These are phyloP conservation scores for Moricandia moricandioides DNA, from an alignment of 345 rosid species.

Conservation along the genomic window DNA sequence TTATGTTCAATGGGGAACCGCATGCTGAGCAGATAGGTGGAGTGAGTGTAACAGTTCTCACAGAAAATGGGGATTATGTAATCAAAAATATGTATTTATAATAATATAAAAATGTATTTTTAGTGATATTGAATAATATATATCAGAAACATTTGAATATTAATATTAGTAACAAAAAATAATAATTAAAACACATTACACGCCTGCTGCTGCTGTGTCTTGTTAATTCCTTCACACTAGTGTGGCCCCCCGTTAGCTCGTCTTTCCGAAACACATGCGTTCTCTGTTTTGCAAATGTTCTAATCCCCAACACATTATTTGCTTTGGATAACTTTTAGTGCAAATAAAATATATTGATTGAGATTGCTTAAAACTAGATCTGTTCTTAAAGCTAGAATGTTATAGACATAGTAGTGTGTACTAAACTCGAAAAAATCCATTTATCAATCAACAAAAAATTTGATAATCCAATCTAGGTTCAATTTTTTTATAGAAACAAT, in stretches of 20 bases:
- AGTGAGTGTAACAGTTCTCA: constrained; percentile 1
- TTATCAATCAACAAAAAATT: not conserved
- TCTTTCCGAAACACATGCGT: constrained; percentile 34
- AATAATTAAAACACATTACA: constrained; percentile 26
- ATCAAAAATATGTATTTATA: not conserved
- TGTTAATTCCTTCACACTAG: constrained; percentile 26
- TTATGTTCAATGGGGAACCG: constrained; percentile 4
- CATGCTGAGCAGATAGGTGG: constrained; percentile 11
- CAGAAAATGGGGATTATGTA: not conserved
- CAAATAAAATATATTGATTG: not conserved
- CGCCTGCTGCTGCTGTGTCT: constrained; percentile 32
- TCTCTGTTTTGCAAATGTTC: constrained; percentile 18
- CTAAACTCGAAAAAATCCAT: not conserved
- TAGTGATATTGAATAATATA: not conserved
- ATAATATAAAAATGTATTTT: no score
- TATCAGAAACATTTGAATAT: not conserved
- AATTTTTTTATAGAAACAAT: not conserved
- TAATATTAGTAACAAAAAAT: not conserved
- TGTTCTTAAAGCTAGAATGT: not conserved
- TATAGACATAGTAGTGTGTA: not conserved
- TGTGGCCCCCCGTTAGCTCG: constrained; percentile 27
- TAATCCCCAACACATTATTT: constrained; percentile 8
- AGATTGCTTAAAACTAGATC: not conserved
- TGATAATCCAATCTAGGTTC: not conserved
- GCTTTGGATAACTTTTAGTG: not conserved